Conservation (phyloP, 2,329 filamentous ascomycete species). For the Xylaria sp. region DNA sequence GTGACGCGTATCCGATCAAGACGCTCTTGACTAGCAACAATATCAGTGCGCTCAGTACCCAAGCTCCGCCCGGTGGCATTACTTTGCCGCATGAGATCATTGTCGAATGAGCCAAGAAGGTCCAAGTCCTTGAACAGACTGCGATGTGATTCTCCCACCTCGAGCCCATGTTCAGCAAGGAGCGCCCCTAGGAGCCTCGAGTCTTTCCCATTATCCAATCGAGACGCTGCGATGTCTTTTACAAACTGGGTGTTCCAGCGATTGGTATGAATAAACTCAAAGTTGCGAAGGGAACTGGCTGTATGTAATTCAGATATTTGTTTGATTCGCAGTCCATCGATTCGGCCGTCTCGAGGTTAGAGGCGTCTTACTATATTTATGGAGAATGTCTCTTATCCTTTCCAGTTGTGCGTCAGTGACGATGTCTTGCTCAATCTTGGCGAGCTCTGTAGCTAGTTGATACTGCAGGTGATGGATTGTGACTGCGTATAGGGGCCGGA, state of each 20-base stretch:
- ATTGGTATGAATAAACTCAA: slow-evolving; percentile 24
- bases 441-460: slow-evolving; percentile 8
- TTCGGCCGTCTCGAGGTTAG: too few species aligned
- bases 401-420: slow-evolving; percentile 17
- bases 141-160: slow-evolving; percentile 11
- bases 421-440: neutral
- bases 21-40: slow-evolving; percentile 13
- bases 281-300: slow-evolving; percentile 17
- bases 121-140: slow-evolving; percentile 18
- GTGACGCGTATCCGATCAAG: neutral
- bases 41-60: slow-evolving; percentile 11
- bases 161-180: slow-evolving; percentile 11
- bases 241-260: slow-evolving; percentile 24
- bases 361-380: slow-evolving; percentile 9
- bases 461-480: slow-evolving; percentile 21
- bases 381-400: slow-evolving; percentile 7
- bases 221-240: slow-evolving; percentile 21
- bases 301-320: neutral
- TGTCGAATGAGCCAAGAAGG: slow-evolving; percentile 19
- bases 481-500: slow-evolving; percentile 20
- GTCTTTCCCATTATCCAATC: slow-evolving; percentile 18
- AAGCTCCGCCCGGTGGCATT: slow-evolving; percentile 18
- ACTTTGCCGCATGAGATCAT: slow-evolving; percentile 20
- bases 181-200: slow-evolving; percentile 20
- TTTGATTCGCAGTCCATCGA: too few species aligned